These are phyloP conservation scores for Lepidium didymum DNA, from an alignment of 345 rosid genomes.

Conservation along the genomic window DNA sequence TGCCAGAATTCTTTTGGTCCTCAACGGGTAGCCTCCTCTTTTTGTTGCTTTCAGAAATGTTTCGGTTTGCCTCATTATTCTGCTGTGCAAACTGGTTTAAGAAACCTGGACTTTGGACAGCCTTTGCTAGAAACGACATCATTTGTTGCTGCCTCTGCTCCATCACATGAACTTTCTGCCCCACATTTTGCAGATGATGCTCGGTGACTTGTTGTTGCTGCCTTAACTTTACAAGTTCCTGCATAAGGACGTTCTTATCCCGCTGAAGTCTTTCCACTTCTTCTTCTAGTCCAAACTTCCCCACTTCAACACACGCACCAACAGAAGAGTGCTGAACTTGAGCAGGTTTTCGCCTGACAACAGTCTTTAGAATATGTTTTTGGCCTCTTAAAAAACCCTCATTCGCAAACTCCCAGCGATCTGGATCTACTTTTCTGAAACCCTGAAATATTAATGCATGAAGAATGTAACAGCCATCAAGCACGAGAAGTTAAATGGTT, in stretches of 20 bases:
- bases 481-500: background rate
- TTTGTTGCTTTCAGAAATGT: constrained; percentile 58
- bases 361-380: constrained; percentile 58
- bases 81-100: constrained; percentile 65
- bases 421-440: constrained; percentile 85
- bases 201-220: constrained; percentile 84
- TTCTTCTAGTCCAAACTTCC: constrained; percentile 78
- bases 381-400: constrained; percentile 36
- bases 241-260: constrained; percentile 91
- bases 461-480: constrained; percentile 10
- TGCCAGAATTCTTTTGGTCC: constrained; percentile 38
- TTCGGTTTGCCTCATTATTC: constrained; percentile 37
- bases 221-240: constrained; percentile 83
- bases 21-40: constrained; percentile 68
- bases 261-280: constrained; percentile 81
- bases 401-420: constrained; percentile 85
- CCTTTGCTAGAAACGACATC: constrained; percentile 89
- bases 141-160: constrained; percentile 93
- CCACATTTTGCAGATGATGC: constrained; percentile 63
- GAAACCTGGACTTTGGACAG: constrained; percentile 76
- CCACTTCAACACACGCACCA: constrained; percentile 82
- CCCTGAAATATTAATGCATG: constrained; percentile 42
- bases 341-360: constrained; percentile 65
- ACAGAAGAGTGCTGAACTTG: constrained; percentile 58
- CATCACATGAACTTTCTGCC: constrained; percentile 80